phyloP scores from a whole-genome alignment of 305 asterid genomes.

The Caryopteris hybrid region DNA sequence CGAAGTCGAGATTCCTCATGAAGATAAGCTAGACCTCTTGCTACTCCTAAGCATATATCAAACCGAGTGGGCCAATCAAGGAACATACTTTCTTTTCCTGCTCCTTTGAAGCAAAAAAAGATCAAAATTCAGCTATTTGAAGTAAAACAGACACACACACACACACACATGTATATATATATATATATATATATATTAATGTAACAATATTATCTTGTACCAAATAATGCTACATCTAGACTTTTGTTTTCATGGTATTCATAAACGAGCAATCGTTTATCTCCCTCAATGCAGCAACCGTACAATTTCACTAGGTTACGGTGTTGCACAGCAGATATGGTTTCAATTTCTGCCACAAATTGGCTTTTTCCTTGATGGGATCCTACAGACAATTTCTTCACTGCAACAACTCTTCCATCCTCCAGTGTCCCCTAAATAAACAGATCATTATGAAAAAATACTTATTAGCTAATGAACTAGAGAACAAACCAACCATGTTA shows the following conservation, averaged over 20 bases:
- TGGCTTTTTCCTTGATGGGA: slow-evolving; percentile 80
- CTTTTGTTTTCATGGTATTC: slow-evolving; percentile 74
- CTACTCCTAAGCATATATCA: slow-evolving; percentile 78
- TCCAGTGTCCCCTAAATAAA: slow-evolving; percentile 47
- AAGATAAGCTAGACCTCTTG: slow-evolving; percentile 73
- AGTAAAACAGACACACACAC: too few relatives aligned
- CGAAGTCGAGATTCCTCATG: slow-evolving; percentile 76
- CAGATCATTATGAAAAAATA: not conserved
- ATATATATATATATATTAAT: not conserved
- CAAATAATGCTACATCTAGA: slow-evolving; percentile 70
- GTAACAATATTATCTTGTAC: slow-evolving; percentile 21
- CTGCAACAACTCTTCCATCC: slow-evolving; percentile 64
- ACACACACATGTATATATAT: too few relatives aligned
- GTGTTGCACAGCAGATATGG: slow-evolving; percentile 79
- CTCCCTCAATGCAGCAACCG: slow-evolving; percentile 85
- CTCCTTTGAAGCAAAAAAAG: slow-evolving; percentile 7
- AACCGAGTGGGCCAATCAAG: slow-evolving; percentile 64
- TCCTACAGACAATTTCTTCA: slow-evolving; percentile 61
- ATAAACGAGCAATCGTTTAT: slow-evolving; percentile 60
- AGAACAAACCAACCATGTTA: not conserved
- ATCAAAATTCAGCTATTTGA: not conserved
- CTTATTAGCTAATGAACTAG: not conserved
- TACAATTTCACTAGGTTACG: slow-evolving; percentile 74
- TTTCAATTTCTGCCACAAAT: slow-evolving; percentile 71
- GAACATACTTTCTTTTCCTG: slow-evolving; percentile 37